Conservation (phyloP, 306 rosid genomes). For the Echinosophora koreensis region DNA sequence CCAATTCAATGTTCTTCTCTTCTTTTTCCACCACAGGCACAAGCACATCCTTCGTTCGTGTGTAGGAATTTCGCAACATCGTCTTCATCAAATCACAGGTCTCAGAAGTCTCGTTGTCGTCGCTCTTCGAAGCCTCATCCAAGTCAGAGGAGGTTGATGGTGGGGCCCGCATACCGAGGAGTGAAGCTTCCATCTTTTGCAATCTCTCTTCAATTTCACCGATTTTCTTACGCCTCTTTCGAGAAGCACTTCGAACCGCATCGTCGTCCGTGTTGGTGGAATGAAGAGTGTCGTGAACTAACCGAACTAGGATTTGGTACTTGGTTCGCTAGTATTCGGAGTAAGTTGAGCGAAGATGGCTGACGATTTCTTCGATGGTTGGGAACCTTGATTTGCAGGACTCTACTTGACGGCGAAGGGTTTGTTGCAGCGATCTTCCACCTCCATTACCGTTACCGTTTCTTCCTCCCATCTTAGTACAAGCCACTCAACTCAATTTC, state of each 20-base stretch:
- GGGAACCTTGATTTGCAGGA: conserved; percentile 43
- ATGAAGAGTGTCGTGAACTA: conserved; percentile 57
- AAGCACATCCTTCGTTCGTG: conserved; percentile 30
- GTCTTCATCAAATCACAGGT: too few species aligned
- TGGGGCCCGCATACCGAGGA: background rate
- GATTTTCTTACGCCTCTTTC: conserved; percentile 53
- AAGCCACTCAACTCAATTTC: too few species aligned
- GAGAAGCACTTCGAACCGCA: conserved; percentile 32
- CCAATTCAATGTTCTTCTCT: conserved; percentile 73
- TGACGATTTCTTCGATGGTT: conserved; percentile 58
- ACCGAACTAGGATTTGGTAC: conserved; percentile 47
- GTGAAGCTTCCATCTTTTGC: conserved; percentile 25
- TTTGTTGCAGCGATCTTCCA: too few species aligned
- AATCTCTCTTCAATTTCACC: conserved; percentile 56
- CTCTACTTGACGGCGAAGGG: too few species aligned
- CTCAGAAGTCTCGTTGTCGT: too few species aligned
- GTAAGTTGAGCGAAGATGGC: conserved; percentile 62
- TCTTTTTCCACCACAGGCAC: background rate
- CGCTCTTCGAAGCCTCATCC: background rate
- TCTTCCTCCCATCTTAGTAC: too few species aligned
- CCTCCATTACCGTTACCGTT: too few species aligned
- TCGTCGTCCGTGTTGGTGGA: background rate
- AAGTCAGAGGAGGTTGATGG: conserved; percentile 3
- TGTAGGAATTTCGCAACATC: conserved; percentile 50
- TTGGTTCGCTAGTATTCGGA: conserved; percentile 60